These are phyloP conservation scores for Inonotus hispidus DNA, from an alignment of 1,284 basidiomycete species.

Conservation along the genomic window DNA sequence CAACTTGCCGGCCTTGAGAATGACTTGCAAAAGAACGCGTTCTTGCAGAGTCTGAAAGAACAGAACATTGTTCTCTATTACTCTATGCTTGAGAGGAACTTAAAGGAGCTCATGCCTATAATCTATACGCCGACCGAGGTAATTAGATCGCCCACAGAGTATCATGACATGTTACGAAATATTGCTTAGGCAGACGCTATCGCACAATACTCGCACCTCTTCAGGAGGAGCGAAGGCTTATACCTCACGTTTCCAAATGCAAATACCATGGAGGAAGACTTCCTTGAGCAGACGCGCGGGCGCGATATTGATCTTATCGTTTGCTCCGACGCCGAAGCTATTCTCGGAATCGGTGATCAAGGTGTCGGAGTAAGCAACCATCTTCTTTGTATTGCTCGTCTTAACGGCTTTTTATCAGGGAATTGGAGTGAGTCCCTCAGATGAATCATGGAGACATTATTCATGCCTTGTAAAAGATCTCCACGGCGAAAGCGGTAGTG, in stretches of 20 bases:
- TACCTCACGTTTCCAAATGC: slow-evolving; percentile 61
- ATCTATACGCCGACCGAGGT: slow-evolving; percentile 72
- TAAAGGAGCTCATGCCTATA: slow-evolving; percentile 71
- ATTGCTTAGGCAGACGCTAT: slow-evolving; percentile 65
- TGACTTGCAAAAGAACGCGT: slow-evolving; percentile 63
- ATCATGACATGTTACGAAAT: not conserved
- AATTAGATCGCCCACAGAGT: slow-evolving; percentile 14
- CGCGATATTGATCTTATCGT: slow-evolving; percentile 70
- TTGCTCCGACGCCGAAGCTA: slow-evolving; percentile 79
- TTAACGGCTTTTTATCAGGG: slow-evolving; percentile 29
- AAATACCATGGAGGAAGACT: slow-evolving; percentile 72
- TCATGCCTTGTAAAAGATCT: slow-evolving; percentile 48
- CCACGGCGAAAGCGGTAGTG: slow-evolving; percentile 81
- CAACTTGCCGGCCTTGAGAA: slow-evolving; percentile 48
- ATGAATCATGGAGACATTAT: not conserved
- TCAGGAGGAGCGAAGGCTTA: slow-evolving; percentile 66
- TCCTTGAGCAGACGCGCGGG: slow-evolving; percentile 58
- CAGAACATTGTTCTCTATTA: slow-evolving; percentile 79
- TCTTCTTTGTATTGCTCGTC: not conserved
- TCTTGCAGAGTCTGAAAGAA: slow-evolving; percentile 64
- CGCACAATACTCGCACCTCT: slow-evolving; percentile 74
- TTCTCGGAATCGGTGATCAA: slow-evolving; percentile 77
- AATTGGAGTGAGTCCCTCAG: slow-evolving; percentile 36
- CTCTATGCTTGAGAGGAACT: slow-evolving; percentile 50
- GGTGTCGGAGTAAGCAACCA: slow-evolving; percentile 51